Conservation (phyloP, 345 rosid species). For the Eucalyptus tenuipes region DNA sequence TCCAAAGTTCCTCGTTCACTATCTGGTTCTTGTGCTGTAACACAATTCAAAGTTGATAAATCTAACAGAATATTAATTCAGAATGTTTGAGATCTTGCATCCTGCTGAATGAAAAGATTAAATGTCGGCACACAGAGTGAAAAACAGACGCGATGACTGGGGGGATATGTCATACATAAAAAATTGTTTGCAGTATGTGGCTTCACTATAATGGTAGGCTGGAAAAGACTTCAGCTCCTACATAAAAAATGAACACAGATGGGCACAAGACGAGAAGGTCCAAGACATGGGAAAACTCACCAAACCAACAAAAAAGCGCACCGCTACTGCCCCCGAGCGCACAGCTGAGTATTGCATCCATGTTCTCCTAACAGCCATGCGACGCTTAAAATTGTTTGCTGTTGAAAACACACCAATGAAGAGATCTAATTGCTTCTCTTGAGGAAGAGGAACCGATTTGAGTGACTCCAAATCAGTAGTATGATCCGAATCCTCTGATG, state of each 20-base stretch:
- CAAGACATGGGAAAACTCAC: constrained; percentile 26
- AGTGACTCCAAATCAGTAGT: constrained; percentile 56
- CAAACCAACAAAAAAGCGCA: constrained; percentile 97
- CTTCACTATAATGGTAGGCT: neutral
- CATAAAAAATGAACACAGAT: neutral
- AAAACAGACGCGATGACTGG: neutral
- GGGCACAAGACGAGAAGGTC: neutral
- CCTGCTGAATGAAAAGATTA: neutral
- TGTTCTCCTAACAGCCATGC: constrained; percentile 96
- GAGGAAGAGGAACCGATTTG: constrained; percentile 53
- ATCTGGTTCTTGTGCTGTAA: constrained; percentile 90
- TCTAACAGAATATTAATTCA: neutral
- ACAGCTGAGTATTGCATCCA: constrained; percentile 95
- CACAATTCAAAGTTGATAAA: constrained; percentile 1
- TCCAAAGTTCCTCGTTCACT: constrained; percentile 91
- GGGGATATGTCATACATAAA: neutral
- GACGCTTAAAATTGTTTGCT: constrained; percentile 85
- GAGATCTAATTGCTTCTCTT: constrained; percentile 46
- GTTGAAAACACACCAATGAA: constrained; percentile 93
- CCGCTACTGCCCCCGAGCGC: constrained; percentile 67
- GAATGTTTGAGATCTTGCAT: neutral
- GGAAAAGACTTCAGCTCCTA: neutral
- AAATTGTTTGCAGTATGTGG: neutral
- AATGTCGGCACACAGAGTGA: neutral
- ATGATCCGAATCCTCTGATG: constrained; percentile 82